phyloP scores from a whole-genome alignment of 2,329 filamentous ascomycete genomes.

The Cadophora sp. region DNA sequence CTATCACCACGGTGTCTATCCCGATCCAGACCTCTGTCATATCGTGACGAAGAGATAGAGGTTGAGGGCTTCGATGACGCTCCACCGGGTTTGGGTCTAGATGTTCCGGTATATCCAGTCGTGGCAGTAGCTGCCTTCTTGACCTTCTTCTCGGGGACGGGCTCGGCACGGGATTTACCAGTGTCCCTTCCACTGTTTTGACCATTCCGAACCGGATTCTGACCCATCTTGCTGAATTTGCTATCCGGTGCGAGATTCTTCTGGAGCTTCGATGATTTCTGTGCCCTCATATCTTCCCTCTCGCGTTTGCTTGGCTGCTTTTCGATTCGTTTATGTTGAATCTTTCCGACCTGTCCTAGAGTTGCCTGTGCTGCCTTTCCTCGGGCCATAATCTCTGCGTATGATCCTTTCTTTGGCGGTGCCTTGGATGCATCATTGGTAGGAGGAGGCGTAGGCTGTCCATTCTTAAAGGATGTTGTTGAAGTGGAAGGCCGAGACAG shows the following conservation, averaged over 20 bases:
- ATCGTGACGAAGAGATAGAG: conserved; percentile 34
- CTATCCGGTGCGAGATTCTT: conserved; percentile 40
- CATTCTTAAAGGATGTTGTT: conserved; percentile 36
- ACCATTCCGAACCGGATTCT: conserved; percentile 30
- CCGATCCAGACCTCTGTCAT: conserved; percentile 30
- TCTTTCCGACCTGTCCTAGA: conserved; percentile 70
- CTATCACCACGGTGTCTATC: conserved; percentile 30
- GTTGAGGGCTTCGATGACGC: conserved; percentile 38
- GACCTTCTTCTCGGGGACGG: conserved; percentile 59
- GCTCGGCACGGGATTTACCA: conserved; percentile 40
- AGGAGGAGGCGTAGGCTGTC: conserved; percentile 38
- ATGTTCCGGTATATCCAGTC: conserved; percentile 70
- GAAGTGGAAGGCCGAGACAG: conserved; percentile 6
- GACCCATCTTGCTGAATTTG: conserved; percentile 38
- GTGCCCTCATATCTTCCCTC: conserved; percentile 42
- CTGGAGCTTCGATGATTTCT: conserved; percentile 37
- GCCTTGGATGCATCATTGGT: conserved; percentile 30
- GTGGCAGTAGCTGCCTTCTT: conserved; percentile 69
- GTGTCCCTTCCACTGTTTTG: conserved; percentile 28
- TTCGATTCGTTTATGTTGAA: conserved; percentile 77
- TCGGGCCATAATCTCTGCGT: conserved; percentile 75
- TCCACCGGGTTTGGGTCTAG: conserved; percentile 60
- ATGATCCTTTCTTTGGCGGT: conserved; percentile 75
- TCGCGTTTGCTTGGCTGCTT: conserved; percentile 64
- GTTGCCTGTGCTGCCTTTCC: conserved; percentile 69